Base-by-base conservation (phyloP, 495 filamentous ascomycete genomes). In the Recurvomyces mirabilis region DNA sequence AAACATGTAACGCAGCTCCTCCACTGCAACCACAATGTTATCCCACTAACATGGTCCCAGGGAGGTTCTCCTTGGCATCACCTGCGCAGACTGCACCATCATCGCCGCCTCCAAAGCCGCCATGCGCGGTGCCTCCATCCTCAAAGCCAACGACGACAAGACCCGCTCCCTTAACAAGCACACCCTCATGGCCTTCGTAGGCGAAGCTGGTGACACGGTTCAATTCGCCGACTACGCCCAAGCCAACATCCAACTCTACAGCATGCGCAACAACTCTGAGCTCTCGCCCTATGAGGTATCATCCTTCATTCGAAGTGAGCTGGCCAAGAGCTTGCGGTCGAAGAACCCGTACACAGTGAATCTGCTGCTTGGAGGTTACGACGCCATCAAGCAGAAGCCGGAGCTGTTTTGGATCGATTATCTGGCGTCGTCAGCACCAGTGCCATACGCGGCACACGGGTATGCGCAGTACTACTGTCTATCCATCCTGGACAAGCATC, bases 201-300 rank as follows among this genome's bases (percentile, higher is more conserved):
- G 91, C 50, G 91, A 99, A 70, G 81, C 93, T 45, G 91, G 91
- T 58, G 91, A 99, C 62, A 96, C 93, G 53, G 91, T 96, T 38
- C 91, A 99, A 78, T 99, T 99, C 64, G 86, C 91, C 57, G 91
- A 99, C 71, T 96, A 87, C 69, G 87, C 96, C 67, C 87, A 95
- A 77, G 93, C 91, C 52, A 96, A 99, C 61, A 80, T 93, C 57
- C 83, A 89, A 65, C 82, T 99, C 59, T 99, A 99, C 66, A 85
- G 83, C 51, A 99, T 95, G 88, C 87, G 91, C 50, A 96, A 96
- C 60, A 80, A 86, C 56, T 81, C 81, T 56, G 86, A 94, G 54
- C 75, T 99, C 36, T 82, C 82, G 28, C 88, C 91, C 12, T 75
- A 81, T 20, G 91, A 88, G 11, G 79, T 94, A 23, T 82, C 86